Evolutionary conservation across 2,329 filamentous ascomycete species (phyloP).

Genomic region (Cladophialophora immunda): DNA sequence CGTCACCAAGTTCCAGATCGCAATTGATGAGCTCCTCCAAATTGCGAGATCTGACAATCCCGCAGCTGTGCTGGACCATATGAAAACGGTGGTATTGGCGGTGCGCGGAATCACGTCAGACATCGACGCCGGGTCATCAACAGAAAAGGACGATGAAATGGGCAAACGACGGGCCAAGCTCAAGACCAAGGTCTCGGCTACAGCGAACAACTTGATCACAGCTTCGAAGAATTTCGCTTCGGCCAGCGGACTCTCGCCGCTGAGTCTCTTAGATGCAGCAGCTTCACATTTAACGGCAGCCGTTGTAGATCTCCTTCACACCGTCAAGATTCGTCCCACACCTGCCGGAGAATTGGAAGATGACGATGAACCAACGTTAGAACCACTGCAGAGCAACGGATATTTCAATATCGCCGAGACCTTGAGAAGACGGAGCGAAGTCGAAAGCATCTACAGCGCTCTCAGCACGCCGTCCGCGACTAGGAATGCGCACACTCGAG

Average conservation of each 20-base stretch:
- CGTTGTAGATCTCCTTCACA: constrained; percentile 83
- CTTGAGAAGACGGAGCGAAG: constrained; percentile 62
- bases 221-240: constrained; percentile 90
- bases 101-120: constrained; percentile 87
- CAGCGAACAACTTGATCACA: constrained; percentile 94
- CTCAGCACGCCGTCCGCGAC: constrained; percentile 69
- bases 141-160: constrained; percentile 61
- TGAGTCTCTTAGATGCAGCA: constrained; percentile 92
- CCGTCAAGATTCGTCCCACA: constrained; percentile 83
- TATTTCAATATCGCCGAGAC: constrained; percentile 70
- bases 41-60: constrained; percentile 77
- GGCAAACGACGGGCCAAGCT: constrained; percentile 72
- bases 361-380: constrained; percentile 69
- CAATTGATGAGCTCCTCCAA: constrained; percentile 88
- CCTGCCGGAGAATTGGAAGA: constrained; percentile 80
- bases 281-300: constrained; percentile 88
- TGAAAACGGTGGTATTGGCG: constrained; percentile 84
- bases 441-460: constrained; percentile 79
- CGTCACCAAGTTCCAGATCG: constrained; percentile 92
- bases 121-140: constrained; percentile 67
- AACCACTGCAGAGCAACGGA: constrained; percentile 71
- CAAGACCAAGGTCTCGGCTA: constrained; percentile 84
- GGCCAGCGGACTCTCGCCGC: constrained; percentile 83
- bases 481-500: constrained; percentile 27
- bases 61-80: constrained; percentile 78